These are phyloP conservation scores for Solanum dulcamara DNA, from an alignment of 257 asterid genomes.

Conservation along the genomic window DNA sequence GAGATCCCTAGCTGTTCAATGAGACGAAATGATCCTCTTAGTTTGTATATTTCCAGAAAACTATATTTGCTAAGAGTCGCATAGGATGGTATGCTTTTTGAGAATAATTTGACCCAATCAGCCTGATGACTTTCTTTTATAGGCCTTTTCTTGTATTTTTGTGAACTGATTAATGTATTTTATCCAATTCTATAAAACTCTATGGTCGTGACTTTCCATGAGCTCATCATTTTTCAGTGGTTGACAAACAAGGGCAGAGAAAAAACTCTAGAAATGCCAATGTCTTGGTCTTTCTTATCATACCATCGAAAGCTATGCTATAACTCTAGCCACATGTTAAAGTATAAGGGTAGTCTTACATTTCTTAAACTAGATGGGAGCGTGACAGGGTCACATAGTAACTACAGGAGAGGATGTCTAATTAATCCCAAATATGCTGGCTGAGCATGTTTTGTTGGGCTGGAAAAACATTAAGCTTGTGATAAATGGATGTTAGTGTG, in stretches of 20 bases:
- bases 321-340: not conserved
- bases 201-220: not conserved
- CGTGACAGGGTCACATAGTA: not conserved
- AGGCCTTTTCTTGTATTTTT: not conserved
- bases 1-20: not conserved
- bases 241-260: not conserved
- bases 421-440: not conserved
- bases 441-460: not conserved
- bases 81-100: not conserved
- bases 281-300: not conserved
- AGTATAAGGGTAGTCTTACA: not conserved
- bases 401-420: not conserved
- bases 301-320: not conserved
- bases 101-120: not conserved
- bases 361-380: not conserved
- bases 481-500: not conserved
- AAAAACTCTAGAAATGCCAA: not conserved
- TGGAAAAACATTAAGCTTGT: not conserved
- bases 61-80: not conserved
- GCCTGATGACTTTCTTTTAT: not conserved
- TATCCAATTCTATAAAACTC: not conserved
- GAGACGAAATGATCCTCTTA: not conserved
- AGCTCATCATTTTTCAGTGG: not conserved
- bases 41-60: not conserved
- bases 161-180: not conserved